These are phyloP conservation scores for Apiotrichum akiyoshidainum DNA, from an alignment of 1,284 basidiomycete species.

Conservation along the genomic window DNA sequence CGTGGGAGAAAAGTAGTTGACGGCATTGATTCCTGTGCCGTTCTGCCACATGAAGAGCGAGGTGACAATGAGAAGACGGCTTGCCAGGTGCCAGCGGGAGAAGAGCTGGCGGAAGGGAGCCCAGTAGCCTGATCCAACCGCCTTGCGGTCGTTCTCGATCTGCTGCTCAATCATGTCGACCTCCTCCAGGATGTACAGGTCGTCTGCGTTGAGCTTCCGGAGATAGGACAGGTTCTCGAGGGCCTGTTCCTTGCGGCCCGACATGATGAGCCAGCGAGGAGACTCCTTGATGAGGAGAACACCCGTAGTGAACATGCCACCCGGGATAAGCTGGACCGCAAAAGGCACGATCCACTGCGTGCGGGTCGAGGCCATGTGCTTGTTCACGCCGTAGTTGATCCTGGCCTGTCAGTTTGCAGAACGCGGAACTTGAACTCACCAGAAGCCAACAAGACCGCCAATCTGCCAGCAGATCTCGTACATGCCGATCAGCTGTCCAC, in stretches of 20 bases:
- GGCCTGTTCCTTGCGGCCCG: constrained; percentile 49
- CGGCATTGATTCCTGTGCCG: constrained; percentile 12
- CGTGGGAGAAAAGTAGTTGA: constrained; percentile 28
- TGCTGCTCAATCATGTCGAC: constrained; percentile 28
- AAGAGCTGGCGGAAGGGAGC: constrained; percentile 13
- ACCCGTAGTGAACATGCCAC: constrained; percentile 53
- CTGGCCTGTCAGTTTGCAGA: neutral
- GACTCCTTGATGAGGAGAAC: constrained; percentile 55
- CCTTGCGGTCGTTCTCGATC: constrained; percentile 32
- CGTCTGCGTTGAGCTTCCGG: constrained; percentile 49
- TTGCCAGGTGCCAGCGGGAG: neutral
- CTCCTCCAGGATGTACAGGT: constrained; percentile 50
- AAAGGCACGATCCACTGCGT: constrained; percentile 55
- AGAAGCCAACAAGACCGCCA: constrained; percentile 52
- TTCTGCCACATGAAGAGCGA: constrained; percentile 17
- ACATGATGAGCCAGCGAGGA: constrained; percentile 56
- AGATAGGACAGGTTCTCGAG: constrained; percentile 52
- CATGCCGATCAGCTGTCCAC: constrained; percentile 53
- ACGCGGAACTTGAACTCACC: constrained; percentile 4
- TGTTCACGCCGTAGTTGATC: constrained; percentile 49
- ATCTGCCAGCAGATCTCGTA: constrained; percentile 53
- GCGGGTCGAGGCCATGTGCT: constrained; percentile 52
- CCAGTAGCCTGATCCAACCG: constrained; percentile 6
- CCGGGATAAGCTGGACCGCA: constrained; percentile 58
- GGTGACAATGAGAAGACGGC: constrained; percentile 10